Percentiles rank a stretch among this genome's conserved stretches.
These are phyloP conservation scores for Daldinia loculata DNA, from an alignment of 495 filamentous ascomycete genomes.

Conservation along the genomic window DNA sequence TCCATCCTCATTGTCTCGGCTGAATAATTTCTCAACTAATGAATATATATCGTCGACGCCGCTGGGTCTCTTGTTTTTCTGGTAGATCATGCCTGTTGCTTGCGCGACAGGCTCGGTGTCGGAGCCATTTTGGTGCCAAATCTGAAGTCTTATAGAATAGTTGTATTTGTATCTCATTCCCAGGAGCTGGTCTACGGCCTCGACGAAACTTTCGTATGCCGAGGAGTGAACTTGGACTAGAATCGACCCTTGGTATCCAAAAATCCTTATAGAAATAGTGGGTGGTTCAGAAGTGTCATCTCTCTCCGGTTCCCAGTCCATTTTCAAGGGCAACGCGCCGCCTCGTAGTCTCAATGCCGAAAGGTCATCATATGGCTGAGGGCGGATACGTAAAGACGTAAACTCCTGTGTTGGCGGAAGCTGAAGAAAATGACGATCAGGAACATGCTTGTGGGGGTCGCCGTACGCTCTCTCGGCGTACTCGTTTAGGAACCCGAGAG, in stretches of 20 bases:
- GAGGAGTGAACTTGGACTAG: background rate
- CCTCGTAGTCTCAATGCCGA: conserved; percentile 15
- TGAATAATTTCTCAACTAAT: conserved; percentile 19
- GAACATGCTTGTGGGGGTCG: background rate
- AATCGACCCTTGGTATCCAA: conserved; percentile 26
- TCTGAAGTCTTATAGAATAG: conserved; percentile 28
- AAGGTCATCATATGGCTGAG: background rate
- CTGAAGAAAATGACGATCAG: background rate
- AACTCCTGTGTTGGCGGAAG: conserved; percentile 1
- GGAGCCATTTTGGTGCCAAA: conserved; percentile 22
- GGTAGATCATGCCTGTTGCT: conserved; percentile 21
- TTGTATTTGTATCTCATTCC: conserved; percentile 12
- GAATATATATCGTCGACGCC: conserved; percentile 9
- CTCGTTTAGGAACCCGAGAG: conserved; percentile 30
- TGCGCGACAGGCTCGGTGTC: background rate
- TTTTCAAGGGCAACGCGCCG: conserved; percentile 18
- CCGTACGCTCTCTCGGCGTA: conserved; percentile 19
- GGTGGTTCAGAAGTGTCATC: background rate
- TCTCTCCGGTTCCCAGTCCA: background rate
- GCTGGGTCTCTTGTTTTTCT: background rate
- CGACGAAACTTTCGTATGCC: conserved; percentile 1
- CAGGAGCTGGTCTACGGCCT: conserved; percentile 23
- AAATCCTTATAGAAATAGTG: conserved; percentile 3
- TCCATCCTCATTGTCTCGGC: background rate
- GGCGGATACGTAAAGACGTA: conserved; percentile 27